These are phyloP conservation scores for Phytopythium mirpurense DNA, from an alignment of 352 stramenopile genomes.

Conservation along the genomic window DNA sequence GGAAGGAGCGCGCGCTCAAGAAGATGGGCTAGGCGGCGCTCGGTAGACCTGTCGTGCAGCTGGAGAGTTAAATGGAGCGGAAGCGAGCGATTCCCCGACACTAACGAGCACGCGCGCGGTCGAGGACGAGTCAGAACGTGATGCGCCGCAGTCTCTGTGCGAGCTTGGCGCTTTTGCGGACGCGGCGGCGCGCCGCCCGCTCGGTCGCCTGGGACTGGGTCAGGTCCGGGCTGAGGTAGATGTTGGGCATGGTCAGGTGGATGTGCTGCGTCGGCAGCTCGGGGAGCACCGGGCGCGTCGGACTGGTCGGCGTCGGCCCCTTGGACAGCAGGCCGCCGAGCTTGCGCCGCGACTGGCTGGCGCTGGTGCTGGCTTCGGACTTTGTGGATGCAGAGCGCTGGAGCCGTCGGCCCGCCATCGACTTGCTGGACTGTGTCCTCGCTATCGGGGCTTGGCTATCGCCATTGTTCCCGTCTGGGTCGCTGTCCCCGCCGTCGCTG, in stretches of 20 bases:
- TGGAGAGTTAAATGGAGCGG: not conserved
- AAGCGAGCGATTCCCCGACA: not conserved
- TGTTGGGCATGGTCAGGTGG: conserved; percentile 43
- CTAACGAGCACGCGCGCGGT: not conserved
- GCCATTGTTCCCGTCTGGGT: no score
- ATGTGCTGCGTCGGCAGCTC: conserved; percentile 32
- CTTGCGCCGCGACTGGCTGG: not conserved
- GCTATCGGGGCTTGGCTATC: not conserved
- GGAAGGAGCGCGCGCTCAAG: conserved; percentile 78
- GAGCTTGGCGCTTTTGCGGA: conserved; percentile 39
- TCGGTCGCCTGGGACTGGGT: conserved; percentile 27
- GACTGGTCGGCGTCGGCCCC: conserved; percentile 12
- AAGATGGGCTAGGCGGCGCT: conserved; percentile 48
- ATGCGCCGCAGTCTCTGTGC: conserved; percentile 37
- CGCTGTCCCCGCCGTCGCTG: not conserved
- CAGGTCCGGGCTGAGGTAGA: conserved; percentile 54
- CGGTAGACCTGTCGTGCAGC: not conserved
- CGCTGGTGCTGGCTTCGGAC: not conserved
- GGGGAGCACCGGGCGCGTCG: conserved; percentile 11
- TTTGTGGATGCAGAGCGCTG: not conserved
- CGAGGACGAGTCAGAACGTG: conserved; percentile 22
- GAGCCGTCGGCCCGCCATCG: not conserved
- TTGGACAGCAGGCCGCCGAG: not conserved
- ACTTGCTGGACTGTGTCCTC: not conserved
- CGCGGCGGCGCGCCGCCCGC: conserved; percentile 28